Percentiles rank a stretch among this genome's conserved stretches.
These are phyloP conservation scores for Phytophthora hybrid DNA, from an alignment of 352 stramenopile genomes.

Conservation along the genomic window DNA sequence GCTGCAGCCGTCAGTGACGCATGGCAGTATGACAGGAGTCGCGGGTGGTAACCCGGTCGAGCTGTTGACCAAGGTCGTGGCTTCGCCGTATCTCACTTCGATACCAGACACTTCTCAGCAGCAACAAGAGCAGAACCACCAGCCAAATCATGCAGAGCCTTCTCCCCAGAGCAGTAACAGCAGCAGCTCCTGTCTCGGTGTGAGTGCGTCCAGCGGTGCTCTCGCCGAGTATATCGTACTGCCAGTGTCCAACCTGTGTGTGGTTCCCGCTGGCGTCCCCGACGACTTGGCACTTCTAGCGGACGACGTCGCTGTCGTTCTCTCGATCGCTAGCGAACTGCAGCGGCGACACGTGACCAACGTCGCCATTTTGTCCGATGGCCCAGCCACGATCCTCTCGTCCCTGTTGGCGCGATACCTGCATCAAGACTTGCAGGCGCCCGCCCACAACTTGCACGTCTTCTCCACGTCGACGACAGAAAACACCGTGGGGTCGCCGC, in stretches of 20 bases:
- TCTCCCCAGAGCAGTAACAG: conserved; percentile 1
- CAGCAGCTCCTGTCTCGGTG: conserved; percentile 38
- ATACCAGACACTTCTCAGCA: neutral
- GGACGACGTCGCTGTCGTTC: conserved; percentile 48
- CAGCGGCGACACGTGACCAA: conserved; percentile 26
- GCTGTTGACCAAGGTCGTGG: conserved; percentile 47
- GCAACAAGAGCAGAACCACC: conserved; percentile 9
- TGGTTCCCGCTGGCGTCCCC: conserved; percentile 40
- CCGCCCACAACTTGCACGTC: conserved; percentile 38
- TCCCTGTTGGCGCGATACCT: conserved; percentile 45
- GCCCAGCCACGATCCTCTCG: conserved; percentile 32
- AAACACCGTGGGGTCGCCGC: conserved; percentile 17
- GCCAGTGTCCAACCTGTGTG: conserved; percentile 42
- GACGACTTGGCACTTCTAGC: conserved; percentile 56
- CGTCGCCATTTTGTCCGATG: conserved; percentile 43
- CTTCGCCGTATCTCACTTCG: conserved; percentile 33
- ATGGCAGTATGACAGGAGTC: conserved; percentile 2
- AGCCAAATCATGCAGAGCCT: neutral
- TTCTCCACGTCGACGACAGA: conserved; percentile 30
- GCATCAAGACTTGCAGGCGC: conserved; percentile 34
- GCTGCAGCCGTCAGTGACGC: conserved; percentile 18
- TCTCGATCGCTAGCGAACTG: conserved; percentile 47
- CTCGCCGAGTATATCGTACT: conserved; percentile 57
- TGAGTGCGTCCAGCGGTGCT: conserved; percentile 42
- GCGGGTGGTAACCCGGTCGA: conserved; percentile 11